Conservation (phyloP, 169 alveolate species). For the Perkinsus olseni region DNA sequence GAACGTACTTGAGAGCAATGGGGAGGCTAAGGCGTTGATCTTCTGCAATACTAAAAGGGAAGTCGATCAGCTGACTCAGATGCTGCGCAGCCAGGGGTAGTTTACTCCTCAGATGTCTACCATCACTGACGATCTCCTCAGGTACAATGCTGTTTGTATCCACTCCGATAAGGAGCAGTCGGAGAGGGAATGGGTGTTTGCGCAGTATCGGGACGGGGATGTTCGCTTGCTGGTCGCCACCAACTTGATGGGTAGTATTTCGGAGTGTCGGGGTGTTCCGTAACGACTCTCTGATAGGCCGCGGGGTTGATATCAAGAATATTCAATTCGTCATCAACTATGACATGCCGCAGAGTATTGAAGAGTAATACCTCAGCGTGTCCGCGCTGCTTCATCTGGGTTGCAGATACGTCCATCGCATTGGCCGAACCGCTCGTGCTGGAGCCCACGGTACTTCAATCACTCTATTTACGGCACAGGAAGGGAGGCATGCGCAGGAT, state of each 20-base stretch:
- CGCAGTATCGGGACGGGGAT: neutral
- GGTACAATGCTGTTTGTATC: neutral
- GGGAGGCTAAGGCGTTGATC: neutral
- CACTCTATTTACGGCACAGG: neutral
- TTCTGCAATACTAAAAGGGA: neutral
- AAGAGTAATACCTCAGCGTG: constrained; percentile 46
- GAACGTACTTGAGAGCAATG: neutral
- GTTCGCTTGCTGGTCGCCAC: neutral
- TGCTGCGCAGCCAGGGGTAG: neutral
- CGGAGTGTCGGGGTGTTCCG: neutral
- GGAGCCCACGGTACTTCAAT: constrained; percentile 75
- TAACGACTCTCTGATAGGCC: constrained; percentile 28
- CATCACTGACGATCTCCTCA: neutral
- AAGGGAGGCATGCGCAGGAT: neutral
- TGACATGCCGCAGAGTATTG: constrained; percentile 83
- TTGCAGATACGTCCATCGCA: constrained; percentile 74
- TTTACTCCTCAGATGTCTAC: neutral
- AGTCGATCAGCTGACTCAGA: neutral
- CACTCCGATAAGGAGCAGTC: neutral
- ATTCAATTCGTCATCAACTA: constrained; percentile 71
- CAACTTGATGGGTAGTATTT: neutral
- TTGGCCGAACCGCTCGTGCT: constrained; percentile 87
- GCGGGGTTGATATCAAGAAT: constrained; percentile 79
- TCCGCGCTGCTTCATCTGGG: neutral
- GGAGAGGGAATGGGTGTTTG: neutral